These are phyloP conservation scores for Pyrenophora seminiperda DNA, from an alignment of 2,329 filamentous ascomycete species.

Conservation along the genomic window DNA sequence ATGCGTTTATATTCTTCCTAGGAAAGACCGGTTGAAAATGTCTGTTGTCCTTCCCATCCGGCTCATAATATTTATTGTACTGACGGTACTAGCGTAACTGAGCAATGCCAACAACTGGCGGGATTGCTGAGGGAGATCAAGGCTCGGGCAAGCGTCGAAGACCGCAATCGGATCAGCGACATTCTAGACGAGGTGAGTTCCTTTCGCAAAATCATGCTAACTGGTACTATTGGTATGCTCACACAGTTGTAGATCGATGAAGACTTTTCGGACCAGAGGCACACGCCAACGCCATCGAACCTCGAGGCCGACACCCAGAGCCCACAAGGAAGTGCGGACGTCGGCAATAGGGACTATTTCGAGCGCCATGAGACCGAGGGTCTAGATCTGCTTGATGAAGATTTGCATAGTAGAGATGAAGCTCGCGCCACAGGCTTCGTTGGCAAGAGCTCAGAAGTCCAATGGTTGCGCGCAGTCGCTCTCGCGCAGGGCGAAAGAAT, in stretches of 20 bases:
- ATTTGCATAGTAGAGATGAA: conserved; percentile 31
- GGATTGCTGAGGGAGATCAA: conserved; percentile 27
- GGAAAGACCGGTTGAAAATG: conserved; percentile 48
- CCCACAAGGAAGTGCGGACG: conserved; percentile 15
- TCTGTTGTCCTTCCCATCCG: conserved; percentile 18
- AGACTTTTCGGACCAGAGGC: conserved; percentile 29
- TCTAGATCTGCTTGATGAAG: conserved; percentile 36
- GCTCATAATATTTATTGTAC: neutral
- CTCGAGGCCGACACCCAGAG: conserved; percentile 27
- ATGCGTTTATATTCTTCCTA: conserved; percentile 49
- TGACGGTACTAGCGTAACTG: conserved; percentile 34
- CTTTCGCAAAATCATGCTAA: neutral
- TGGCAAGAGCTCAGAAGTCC: conserved; percentile 41
- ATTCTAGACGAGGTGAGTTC: conserved; percentile 30
- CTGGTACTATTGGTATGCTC: conserved; percentile 2
- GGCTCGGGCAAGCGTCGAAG: conserved; percentile 24
- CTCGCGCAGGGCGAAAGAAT: conserved; percentile 28
- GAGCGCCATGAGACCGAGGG: conserved; percentile 26
- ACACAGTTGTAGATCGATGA: conserved; percentile 32
- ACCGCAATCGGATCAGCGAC: conserved; percentile 29
- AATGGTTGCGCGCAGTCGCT: conserved; percentile 38
- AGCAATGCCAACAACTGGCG: conserved; percentile 38
- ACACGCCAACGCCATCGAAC: conserved; percentile 19
- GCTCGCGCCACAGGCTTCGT: conserved; percentile 42
- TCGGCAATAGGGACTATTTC: conserved; percentile 9